phyloP scores from a whole-genome alignment of 306 rosid species.

The Vigna unguiculata region DNA sequence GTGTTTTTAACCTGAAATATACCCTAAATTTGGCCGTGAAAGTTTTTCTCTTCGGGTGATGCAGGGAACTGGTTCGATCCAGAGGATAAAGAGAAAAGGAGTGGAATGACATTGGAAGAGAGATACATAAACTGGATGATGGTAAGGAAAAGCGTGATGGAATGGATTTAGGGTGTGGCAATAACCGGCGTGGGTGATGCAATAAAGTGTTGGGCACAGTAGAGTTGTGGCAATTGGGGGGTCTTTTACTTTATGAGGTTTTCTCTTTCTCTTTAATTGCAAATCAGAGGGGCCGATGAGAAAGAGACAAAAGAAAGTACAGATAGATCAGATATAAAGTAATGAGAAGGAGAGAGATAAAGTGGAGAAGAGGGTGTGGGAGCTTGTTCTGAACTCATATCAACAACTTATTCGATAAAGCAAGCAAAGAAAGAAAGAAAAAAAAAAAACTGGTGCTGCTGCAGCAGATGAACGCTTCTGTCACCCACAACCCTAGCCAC shows the following conservation, averaged over 20 bases:
- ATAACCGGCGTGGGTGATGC: conserved; percentile 2
- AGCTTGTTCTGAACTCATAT: conserved; percentile 30
- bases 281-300: conserved; percentile 27
- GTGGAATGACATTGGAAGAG: background rate
- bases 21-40: too few species aligned
- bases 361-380: background rate
- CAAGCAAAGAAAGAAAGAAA: background rate
- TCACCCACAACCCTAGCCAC: conserved; percentile 62
- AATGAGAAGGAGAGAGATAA: conserved; percentile 34
- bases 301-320: conserved; percentile 64
- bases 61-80: background rate
- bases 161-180: background rate
- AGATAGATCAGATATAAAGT: conserved; percentile 40
- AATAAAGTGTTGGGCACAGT: conserved; percentile 27
- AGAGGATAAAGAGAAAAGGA: background rate
- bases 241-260: conserved; percentile 19
- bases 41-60: background rate
- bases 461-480: conserved; percentile 1
- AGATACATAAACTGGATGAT: background rate
- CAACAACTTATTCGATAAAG: conserved; percentile 34
- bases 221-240: background rate
- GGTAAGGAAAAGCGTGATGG: background rate
- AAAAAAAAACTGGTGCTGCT: background rate
- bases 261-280: conserved; percentile 43
- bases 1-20: too few species aligned